A percentile compares a stretch with the other conserved stretches of the same genome.
phyloP scores from a whole-genome alignment of 2,329 filamentous ascomycete genomes.

The Talaromyces islandicus region DNA sequence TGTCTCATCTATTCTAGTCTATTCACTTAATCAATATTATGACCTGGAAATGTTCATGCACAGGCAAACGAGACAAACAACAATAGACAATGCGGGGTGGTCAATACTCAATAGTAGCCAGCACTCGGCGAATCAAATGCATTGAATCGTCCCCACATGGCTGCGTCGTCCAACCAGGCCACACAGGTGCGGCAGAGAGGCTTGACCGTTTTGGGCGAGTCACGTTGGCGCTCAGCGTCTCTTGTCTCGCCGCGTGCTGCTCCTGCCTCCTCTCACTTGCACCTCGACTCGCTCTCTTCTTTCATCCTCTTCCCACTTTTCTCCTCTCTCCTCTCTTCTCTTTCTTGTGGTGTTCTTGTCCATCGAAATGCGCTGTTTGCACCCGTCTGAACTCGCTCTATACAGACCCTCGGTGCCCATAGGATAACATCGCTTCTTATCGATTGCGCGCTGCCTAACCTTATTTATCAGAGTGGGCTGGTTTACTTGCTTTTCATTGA shows the following conservation, averaged over 20 bases:
- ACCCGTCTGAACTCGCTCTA: background rate
- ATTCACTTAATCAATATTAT: no score
- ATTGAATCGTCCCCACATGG: background rate
- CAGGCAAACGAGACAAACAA: background rate
- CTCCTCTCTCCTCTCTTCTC: no score
- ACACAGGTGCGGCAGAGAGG: background rate
- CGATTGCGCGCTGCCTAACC: slow-evolving; percentile 7
- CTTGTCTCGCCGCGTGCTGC: background rate
- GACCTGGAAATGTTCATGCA: no score
- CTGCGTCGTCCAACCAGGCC: background rate
- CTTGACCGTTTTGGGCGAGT: background rate
- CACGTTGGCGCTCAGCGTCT: background rate
- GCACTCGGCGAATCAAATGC: background rate
- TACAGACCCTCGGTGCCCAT: slow-evolving; percentile 11
- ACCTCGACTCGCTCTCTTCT: background rate
- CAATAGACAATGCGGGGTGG: background rate
- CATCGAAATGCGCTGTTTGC: slow-evolving; percentile 7
- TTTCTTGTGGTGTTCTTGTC: background rate
- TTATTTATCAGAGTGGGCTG: background rate
- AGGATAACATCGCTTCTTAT: slow-evolving; percentile 7
- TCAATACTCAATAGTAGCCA: background rate
- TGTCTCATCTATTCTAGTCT: background rate
- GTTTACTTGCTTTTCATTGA: background rate
- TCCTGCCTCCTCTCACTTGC: background rate
- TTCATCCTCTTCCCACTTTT: no score